A percentile compares a stretch with the other conserved stretches of the same genome.
phyloP scores from a whole-genome alignment of 345 rosid species.

The Ricinus communis region DNA sequence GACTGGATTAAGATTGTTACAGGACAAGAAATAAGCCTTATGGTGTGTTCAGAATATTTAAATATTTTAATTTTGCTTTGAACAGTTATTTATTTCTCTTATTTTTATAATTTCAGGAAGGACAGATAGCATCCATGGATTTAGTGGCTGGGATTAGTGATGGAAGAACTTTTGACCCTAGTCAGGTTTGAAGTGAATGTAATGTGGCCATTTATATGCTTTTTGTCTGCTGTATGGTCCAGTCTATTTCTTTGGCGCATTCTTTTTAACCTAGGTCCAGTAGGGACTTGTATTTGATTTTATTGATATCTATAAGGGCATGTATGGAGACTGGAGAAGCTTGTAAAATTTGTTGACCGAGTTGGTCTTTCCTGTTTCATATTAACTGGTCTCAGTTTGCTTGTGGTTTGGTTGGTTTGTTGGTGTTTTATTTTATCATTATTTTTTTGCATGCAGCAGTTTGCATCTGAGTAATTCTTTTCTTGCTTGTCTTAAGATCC shows the following conservation, averaged over 20 bases:
- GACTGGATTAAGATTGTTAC: slow-evolving; percentile 89
- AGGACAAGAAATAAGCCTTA: slow-evolving; percentile 74
- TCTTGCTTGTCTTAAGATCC: neutral
- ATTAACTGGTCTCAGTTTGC: neutral
- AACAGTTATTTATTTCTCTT: slow-evolving; percentile 13
- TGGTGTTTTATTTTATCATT: neutral
- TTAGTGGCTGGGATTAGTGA: slow-evolving; percentile 67
- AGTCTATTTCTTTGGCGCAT: neutral
- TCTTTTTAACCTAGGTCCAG: neutral
- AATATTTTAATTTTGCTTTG: neutral
- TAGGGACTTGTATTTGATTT: neutral
- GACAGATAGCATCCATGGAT: slow-evolving; percentile 51
- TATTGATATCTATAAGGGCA: neutral
- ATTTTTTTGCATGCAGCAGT: neutral
- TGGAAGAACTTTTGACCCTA: slow-evolving; percentile 67
- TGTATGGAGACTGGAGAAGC: neutral
- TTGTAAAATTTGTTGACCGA: neutral
- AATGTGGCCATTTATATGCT: slow-evolving; percentile 1
- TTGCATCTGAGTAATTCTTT: neutral
- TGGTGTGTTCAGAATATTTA: slow-evolving; percentile 49
- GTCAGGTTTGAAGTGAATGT: slow-evolving; percentile 63
- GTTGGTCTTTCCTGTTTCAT: slow-evolving; percentile 10
- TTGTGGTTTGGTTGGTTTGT: too few species aligned
- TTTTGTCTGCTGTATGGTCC: slow-evolving; percentile 9
- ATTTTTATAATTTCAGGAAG: slow-evolving; percentile 62